Base-by-base conservation (phyloP, 2,329 filamentous ascomycete species). In the Xylaria arbuscula region DNA sequence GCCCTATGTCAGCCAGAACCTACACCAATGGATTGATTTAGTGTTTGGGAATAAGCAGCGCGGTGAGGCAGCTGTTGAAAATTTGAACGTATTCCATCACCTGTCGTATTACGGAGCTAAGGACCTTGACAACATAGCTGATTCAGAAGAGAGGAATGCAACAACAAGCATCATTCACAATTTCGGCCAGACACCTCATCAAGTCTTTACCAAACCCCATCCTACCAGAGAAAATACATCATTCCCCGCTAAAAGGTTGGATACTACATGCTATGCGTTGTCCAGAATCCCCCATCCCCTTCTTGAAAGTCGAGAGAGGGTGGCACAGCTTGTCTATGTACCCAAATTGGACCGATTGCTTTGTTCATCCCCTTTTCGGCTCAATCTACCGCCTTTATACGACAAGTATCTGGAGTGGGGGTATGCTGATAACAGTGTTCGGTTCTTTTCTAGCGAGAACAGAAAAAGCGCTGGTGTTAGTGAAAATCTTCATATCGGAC, bases 91-190 rank as follows among this genome's bases (percentile, higher is more conserved):
- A 24, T 99, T 98, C 81, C 95, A 98, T 72, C 93, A 97, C 78
- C 86, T 98, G 22, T 98, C 95, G 0, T 99, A 99, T 77, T 92
- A 94, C 69, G 97, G 96, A 7, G 94, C 95, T 2, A 97, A 93
- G 72, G 93, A 99, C 78, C 83, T 99, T 4, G 96, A 99, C 78
- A 90, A 90, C 61, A 98, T 99, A 68, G 89, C 91, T 8, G 95
- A 98, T 77, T 92, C 93, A 0, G 89, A 95, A 64, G 94, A 98
- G 79, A 88, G 94, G 51, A 85, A 94, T 7, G 93, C 95, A 5
- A 95, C 94, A 0, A 98, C 97, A 62, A 93, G 93, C 40, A 97
- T 98, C 73, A 98, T 99, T 74, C 95, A 99, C 80, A 98, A 98
- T 75, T 99, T 99, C 79, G 96, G 96, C 0, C 96, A 99, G 79